A percentile compares a stretch with the other conserved stretches of the same genome.
Evolutionary conservation across 2,329 filamentous ascomycete genomes (phyloP).

Genomic region (Colletotrichum cuscutae): DNA sequence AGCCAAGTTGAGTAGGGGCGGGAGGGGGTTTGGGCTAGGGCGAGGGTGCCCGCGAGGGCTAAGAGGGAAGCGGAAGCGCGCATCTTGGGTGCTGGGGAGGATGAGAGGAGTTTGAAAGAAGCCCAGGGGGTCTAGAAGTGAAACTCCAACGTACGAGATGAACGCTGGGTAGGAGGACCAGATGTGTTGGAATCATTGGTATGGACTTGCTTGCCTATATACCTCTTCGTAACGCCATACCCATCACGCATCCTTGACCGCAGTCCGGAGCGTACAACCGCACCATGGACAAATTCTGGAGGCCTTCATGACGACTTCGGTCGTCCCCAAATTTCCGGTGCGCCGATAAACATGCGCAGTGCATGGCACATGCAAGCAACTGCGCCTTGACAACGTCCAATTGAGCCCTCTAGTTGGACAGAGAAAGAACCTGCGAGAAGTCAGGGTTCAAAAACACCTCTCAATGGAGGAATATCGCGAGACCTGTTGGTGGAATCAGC

Average conservation of each 20-base stretch:
- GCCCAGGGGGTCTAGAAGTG: no score
- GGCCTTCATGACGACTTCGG: neutral
- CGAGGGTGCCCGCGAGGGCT: constrained; percentile 1
- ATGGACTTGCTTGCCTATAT: neutral
- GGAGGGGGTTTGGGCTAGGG: neutral
- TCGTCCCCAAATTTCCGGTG: neutral
- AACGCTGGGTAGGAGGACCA: neutral
- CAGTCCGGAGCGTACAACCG: neutral
- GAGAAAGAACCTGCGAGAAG: neutral
- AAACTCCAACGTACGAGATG: no score
- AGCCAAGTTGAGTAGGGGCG: constrained; percentile 22
- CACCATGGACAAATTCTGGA: neutral
- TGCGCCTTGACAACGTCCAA: neutral
- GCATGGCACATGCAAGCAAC: neutral
- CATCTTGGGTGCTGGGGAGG: neutral
- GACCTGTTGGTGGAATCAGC: neutral
- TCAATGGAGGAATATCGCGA: constrained; percentile 19
- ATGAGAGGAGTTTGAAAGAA: neutral
- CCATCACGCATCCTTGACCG: neutral
- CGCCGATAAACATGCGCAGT: neutral
- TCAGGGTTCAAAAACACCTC: no score
- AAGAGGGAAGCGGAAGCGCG: neutral
- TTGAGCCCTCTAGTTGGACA: neutral
- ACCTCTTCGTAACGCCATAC: neutral
- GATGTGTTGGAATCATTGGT: neutral